These are phyloP conservation scores for Leucaena leucocephala DNA, from an alignment of 306 rosid genomes.

Conservation along the genomic window DNA sequence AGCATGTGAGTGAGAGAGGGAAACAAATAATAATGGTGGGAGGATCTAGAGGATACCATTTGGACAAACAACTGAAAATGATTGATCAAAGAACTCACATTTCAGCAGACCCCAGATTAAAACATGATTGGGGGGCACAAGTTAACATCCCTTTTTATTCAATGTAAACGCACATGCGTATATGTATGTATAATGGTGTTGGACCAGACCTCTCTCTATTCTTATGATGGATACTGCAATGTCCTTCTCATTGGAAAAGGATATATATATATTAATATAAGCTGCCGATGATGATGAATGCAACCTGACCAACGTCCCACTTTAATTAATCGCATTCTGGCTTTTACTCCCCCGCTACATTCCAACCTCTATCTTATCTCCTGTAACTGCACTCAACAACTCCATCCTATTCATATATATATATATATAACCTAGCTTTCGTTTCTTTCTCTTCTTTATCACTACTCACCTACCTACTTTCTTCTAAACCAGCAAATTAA, in stretches of 20 bases:
- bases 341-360: not conserved
- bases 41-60: not conserved
- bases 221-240: not conserved
- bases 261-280: too few relatives aligned
- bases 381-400: not conserved
- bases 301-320: not conserved
- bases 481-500: not conserved
- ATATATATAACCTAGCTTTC: not conserved
- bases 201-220: too few relatives aligned
- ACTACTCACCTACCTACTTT: not conserved
- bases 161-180: too few relatives aligned
- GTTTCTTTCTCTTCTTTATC: not conserved
- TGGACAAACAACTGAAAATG: constrained; percentile 11
- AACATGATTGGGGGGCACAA: too few relatives aligned
- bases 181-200: too few relatives aligned
- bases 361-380: not conserved
- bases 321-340: not conserved
- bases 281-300: too few relatives aligned
- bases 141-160: too few relatives aligned
- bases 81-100: not conserved
- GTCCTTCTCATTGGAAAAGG: not conserved
- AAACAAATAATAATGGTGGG: not conserved
- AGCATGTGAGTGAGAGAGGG: not conserved
- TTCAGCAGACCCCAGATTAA: not conserved
- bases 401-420: not conserved